A percentile compares a stretch with the other conserved stretches of the same genome.
phyloP scores from a whole-genome alignment of 2,329 filamentous ascomycete genomes.

The Cercospora sp. region DNA sequence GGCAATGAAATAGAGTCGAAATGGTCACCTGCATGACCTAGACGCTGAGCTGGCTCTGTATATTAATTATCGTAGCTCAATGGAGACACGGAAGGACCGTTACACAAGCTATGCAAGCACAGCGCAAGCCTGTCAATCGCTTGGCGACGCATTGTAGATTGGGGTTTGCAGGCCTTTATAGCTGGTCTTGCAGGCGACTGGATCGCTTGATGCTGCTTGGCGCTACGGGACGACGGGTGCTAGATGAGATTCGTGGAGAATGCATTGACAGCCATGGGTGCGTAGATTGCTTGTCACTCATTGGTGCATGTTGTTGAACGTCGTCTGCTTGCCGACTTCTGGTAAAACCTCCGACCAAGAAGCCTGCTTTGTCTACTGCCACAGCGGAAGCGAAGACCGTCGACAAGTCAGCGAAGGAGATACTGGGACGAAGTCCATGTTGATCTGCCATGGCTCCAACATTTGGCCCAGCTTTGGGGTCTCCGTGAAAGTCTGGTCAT shows the following conservation, averaged over 20 bases:
- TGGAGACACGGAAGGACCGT: background rate
- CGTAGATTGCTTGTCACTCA: background rate
- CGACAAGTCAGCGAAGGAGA: background rate
- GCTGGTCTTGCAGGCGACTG: background rate
- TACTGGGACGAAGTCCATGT: background rate
- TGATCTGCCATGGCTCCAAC: background rate
- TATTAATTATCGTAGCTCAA: background rate
- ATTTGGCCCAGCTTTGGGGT: background rate
- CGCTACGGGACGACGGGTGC: background rate
- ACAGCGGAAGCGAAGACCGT: background rate
- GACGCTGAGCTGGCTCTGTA: background rate
- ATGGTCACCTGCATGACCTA: background rate
- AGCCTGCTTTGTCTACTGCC: background rate
- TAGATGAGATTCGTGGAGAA: background rate
- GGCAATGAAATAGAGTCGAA: background rate
- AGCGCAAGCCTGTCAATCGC: background rate
- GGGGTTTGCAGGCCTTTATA: background rate
- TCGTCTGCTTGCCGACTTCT: background rate
- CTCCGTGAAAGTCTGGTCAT: background rate
- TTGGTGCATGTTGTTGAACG: background rate
- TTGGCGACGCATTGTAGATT: background rate
- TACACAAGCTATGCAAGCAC: conserved; percentile 2
- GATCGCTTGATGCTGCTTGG: background rate
- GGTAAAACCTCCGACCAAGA: background rate
- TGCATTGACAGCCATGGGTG: background rate